Evolutionary conservation across 1,284 basidiomycete genomes (phyloP).

Genomic region (Paramarasmius palmivorus): DNA sequence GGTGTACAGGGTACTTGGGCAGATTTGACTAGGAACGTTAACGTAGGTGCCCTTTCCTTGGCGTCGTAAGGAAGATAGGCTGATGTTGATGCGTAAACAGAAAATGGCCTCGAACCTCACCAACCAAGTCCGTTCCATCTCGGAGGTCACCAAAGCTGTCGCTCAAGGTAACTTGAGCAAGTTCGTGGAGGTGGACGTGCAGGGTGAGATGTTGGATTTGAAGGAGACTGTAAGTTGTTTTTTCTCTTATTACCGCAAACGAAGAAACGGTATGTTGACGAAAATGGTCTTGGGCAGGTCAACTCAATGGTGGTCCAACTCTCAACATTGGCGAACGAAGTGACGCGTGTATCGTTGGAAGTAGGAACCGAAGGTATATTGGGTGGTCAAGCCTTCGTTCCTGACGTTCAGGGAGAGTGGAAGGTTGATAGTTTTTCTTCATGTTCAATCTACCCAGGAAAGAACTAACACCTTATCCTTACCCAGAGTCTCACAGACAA

Average conservation of each 20-base stretch:
- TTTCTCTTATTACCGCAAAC: too few species aligned
- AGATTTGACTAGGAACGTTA: constrained; percentile 88
- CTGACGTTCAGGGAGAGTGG: constrained; percentile 90
- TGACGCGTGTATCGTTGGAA: constrained; percentile 74
- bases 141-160: constrained; percentile 95
- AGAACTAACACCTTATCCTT: too few species aligned
- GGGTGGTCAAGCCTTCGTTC: constrained; percentile 90
- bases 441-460: neutral
- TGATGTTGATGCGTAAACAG: too few species aligned
- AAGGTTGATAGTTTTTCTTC: constrained; percentile 53
- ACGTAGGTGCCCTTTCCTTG: constrained; percentile 44
- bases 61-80: too few species aligned
- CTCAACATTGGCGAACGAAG: constrained; percentile 82
- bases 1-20: constrained; percentile 96
- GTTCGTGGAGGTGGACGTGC: constrained; percentile 92
- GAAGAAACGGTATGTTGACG: neutral
- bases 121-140: constrained; percentile 96
- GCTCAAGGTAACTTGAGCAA: constrained; percentile 90
- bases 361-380: constrained; percentile 96
- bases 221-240: constrained; percentile 72
- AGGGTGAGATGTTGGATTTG: constrained; percentile 95
- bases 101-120: constrained; percentile 90
- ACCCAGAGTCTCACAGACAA: constrained; percentile 70
- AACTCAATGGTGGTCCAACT: constrained; percentile 91
- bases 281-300: constrained; percentile 29